Evolutionary conservation across 345 rosid genomes (phyloP), one percentile per base, ranked within the genome.

Genomic region (Boechera retrofracta): DNA sequence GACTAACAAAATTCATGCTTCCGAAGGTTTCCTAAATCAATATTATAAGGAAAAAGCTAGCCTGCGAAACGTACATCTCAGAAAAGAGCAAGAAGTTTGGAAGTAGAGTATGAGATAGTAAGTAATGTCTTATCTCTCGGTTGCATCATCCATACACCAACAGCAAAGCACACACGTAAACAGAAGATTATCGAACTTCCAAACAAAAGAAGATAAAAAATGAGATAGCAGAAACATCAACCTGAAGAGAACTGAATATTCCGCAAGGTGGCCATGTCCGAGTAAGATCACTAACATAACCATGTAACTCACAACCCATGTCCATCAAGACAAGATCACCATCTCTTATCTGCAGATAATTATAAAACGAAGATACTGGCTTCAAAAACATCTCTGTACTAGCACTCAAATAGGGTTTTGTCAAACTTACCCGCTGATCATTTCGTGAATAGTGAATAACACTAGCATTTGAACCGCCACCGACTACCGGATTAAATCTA

Each of bases 321-420:
- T 92, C 99, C 98, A 95, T 81, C 88, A 95, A 82, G 82, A 90
- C 96, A 84, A 95, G 92, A 82, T 95, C 89, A 54, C 89, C 97
- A 77, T 89, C 86, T 59, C 79, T 80, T 78, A 95, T 82, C 99
- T 92, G 89, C 74, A 85, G 80, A 47, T 52, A 44, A 73, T 67
- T 42, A 75, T 54, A 10, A 24, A 33, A 39, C 35, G 7, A 73
- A 48, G 31, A 49, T 26, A 36, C 33, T 73, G 63, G 70, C 53
- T 67, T 73, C 70, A 73, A 45, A 52, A 79, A 35, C 70, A 61
- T 61, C 10, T 45, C 16, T 41, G 12, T 54, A 68, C 53, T 24
- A 42, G 59, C 29, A 52, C 42, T 28, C 13, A 57, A 53, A 41
- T 28, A 73, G 4, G 6, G 12, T 44, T 58, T 61, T 36, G 0